Conservation (phyloP, 192 early-diverging fungal genomes). For the Backusella macrospora region DNA sequence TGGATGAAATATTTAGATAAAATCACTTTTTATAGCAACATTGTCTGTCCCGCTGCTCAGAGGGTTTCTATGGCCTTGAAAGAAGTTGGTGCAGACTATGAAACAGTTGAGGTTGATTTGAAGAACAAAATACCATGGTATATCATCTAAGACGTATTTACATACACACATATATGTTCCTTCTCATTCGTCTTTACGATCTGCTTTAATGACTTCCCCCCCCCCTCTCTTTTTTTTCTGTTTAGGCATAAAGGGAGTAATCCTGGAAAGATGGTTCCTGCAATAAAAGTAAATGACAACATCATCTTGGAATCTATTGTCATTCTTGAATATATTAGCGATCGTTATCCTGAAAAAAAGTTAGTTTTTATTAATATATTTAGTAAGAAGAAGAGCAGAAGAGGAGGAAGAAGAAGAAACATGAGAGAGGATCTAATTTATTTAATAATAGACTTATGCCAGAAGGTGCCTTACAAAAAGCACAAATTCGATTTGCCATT, state of each 20-base stretch:
- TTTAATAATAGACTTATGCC: conserved; percentile 48
- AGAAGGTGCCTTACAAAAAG: conserved; percentile 45
- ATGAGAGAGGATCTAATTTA: neutral
- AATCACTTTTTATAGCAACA: conserved; percentile 61
- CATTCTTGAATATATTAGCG: conserved; percentile 65
- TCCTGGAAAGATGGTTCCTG: conserved; percentile 69
- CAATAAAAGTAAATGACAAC: conserved; percentile 56
- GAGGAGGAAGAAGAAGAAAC: neutral
- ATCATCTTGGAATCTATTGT: conserved; percentile 68
- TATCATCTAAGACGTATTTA: neutral
- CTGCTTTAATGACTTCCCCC: too few relatives aligned
- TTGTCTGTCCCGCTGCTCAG: conserved; percentile 68
- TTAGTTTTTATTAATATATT: conserved; percentile 11
- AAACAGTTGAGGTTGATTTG: conserved; percentile 66
- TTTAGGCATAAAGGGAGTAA: conserved; percentile 56
- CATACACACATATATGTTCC: too few relatives aligned
- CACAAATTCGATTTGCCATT: conserved; percentile 47
- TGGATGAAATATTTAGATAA: conserved; percentile 23
- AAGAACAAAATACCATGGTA: conserved; percentile 65
- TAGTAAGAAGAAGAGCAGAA: neutral
- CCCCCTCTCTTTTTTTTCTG: neutral
- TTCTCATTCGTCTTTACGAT: too few relatives aligned
- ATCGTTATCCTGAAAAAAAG: conserved; percentile 59
- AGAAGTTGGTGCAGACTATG: conserved; percentile 54
- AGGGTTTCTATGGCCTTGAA: conserved; percentile 65